Evolutionary conservation across 2,329 filamentous ascomycete species (phyloP), one percentile per base, ranked within the genome.

Genomic region (Nannizziopsis arthrosporioides): DNA sequence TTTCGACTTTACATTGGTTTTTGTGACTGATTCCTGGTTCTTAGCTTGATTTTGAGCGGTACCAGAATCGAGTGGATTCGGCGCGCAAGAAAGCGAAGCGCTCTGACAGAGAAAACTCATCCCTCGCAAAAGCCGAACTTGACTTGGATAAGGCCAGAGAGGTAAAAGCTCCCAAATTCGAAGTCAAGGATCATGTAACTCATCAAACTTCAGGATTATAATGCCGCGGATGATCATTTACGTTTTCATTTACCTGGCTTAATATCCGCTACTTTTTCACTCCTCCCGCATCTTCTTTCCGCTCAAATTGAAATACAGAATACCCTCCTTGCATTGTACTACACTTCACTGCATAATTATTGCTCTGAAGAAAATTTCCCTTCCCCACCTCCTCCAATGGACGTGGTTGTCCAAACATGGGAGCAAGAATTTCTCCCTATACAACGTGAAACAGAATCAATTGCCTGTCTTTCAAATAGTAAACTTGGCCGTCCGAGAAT

Each of bases 241-340:
- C 80, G 80, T 58, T 71, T 78, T 53, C 79, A 76, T 12, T 75
- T 93, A 1, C 87, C 87, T 7, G 79, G 77, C 1, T 69, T 94
- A 7, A 78, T 89, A 45, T 68, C 75, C 2, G 80, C 83, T 8
- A 75, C 81, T 3, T 85, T 87, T 60, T 82, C 75, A 18, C 70
- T 93, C n/a, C 73, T 90, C 10, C 84, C 85, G 22, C 78, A 80
- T 45, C 70, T 93, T 15, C 73, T 89, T 9, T 74, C 75, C 36
- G 74, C 76, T 32, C 82, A 89, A 58, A 78, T 90, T 39, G 73
- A 83, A 59, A 80, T 88, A 22, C 85, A 90, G 63, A 88, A 88
- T 61, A 77, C 80, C 41, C 71, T 92, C 44, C 76, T 92, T 4
- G 85, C 80, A 0, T 74, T 88, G 52, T 80, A 86, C 56, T 92